Percentiles rank a stretch among this genome's conserved stretches.
These are phyloP conservation scores for Periglandula ipomoeae DNA, from an alignment of 2,329 filamentous ascomycete species.

Conservation along the genomic window DNA sequence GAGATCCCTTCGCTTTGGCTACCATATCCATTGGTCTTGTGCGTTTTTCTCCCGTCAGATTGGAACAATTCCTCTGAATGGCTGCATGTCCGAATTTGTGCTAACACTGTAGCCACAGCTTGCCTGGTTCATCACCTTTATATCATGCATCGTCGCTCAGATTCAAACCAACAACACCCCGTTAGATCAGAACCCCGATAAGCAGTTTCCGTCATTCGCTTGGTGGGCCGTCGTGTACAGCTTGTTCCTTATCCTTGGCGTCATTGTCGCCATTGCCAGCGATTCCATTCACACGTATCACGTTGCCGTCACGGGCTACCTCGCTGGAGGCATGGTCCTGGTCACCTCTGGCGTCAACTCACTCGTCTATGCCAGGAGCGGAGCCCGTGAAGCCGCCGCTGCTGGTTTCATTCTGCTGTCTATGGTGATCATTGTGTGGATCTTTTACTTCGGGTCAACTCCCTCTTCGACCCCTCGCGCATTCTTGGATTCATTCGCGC, in stretches of 20 bases:
- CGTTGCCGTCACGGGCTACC: slow-evolving; percentile 82
- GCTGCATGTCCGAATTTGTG: not conserved
- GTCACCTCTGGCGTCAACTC: slow-evolving; percentile 80
- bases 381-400: slow-evolving; percentile 72
- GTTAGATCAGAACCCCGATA: slow-evolving; percentile 12
- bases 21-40: slow-evolving; percentile 88
- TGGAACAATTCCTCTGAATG: not conserved
- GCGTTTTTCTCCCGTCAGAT: slow-evolving; percentile 32
- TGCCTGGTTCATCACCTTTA: slow-evolving; percentile 89
- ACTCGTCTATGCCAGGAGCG: slow-evolving; percentile 67
- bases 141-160: slow-evolving; percentile 70
- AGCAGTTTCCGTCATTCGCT: slow-evolving; percentile 68
- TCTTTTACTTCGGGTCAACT: slow-evolving; percentile 95
- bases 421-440: slow-evolving; percentile 93
- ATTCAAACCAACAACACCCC: slow-evolving; percentile 31
- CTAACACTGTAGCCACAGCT: slow-evolving; percentile 45
- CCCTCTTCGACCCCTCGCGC: slow-evolving; percentile 78
- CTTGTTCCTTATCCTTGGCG: slow-evolving; percentile 70
- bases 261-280: slow-evolving; percentile 75
- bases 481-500: slow-evolving; percentile 90
- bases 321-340: slow-evolving; percentile 74
- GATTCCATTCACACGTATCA: slow-evolving; percentile 83
- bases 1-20: slow-evolving; percentile 91
- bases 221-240: slow-evolving; percentile 91
- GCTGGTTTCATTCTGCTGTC: slow-evolving; percentile 91